Evolutionary conservation across 176 grass and related monocot species (phyloP), one percentile per base, ranked within the genome.

Genomic region (Tillandsia fasciculata): DNA sequence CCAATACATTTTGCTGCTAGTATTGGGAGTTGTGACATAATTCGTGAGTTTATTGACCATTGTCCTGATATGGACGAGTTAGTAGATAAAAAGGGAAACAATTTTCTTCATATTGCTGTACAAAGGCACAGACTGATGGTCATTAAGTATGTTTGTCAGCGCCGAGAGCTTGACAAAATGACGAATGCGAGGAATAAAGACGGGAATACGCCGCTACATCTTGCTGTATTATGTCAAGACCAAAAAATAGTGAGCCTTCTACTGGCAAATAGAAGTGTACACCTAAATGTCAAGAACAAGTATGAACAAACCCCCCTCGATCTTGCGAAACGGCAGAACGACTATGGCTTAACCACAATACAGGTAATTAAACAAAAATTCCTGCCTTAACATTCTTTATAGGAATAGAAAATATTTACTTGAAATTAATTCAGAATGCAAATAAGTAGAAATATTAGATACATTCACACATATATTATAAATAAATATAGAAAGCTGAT

Each of bases 201-300:
- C 3, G 78, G 78, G 14, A 81, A 86, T 52, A 86, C 83, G 14
- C 83, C 83, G 17, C 69, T 86, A 49, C 83, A 86, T 72, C 72
- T 86, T 51, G 79, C 84, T 1, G 75, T 86, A 56, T 48, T 11
- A 28, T 42, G 49, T 50, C 67, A 59, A 9, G 1, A 33, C 64
- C 17, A 65, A 27, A 9, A 15, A 2, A 67, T 42, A 5, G 49
- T 64, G 48, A 9, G 42, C 27, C 65, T 58, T 29, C 70, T 86
- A 9, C 2, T 70, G 15, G 14, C 24, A 13, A 73, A 77, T 26
- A 69, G 12, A 49, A 66, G 15, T 42, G 79, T 77, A 29, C 67
- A 53, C 14, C 54, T 66, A 11, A 82, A 59, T 71, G 58, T 28
- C 65, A 74, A 78, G 75, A 86, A 86, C 66, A 78, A 86, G 50